These are phyloP conservation scores for Blechomonas ayalai DNA, from an alignment of 208 protist species.

Conservation along the genomic window DNA sequence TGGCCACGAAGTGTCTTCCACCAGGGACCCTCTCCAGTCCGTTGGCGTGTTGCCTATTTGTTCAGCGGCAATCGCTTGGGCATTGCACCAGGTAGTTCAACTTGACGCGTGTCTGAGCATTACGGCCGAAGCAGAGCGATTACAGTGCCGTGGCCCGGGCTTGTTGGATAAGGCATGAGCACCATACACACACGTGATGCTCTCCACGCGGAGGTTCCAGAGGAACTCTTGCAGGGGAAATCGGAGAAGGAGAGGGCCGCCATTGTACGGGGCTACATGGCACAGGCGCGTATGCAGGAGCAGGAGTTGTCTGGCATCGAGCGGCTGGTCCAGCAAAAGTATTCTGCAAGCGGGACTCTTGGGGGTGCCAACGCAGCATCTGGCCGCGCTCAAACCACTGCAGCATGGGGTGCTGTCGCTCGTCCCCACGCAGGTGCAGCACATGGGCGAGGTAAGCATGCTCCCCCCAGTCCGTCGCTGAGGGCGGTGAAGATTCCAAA, in stretches of 20 bases:
- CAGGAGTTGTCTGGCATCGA: conserved; percentile 59
- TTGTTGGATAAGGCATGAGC: too few species aligned
- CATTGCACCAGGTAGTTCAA: too few species aligned
- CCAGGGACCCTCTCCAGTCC: too few species aligned
- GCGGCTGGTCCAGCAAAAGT: conserved; percentile 35
- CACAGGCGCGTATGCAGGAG: conserved; percentile 59
- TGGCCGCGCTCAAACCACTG: background rate
- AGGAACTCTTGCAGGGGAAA: conserved; percentile 44
- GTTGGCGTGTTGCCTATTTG: too few species aligned
- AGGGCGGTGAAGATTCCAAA: conserved; percentile 8
- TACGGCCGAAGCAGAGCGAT: too few species aligned
- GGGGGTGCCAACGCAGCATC: background rate
- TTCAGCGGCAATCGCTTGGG: too few species aligned
- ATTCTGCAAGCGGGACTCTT: conserved; percentile 8
- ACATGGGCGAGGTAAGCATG: background rate
- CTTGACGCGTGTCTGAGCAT: too few species aligned
- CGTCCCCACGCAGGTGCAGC: background rate
- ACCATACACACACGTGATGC: conserved; percentile 1
- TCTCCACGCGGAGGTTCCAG: conserved; percentile 20
- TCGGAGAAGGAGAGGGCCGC: conserved; percentile 17
- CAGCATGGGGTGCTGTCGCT: background rate
- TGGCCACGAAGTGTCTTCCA: too few species aligned
- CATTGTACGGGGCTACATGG: conserved; percentile 41
- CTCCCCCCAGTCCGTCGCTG: background rate
- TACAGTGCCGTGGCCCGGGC: background rate